Evolutionary conservation across 805 yeast species (phyloP), one percentile per base, ranked within the genome.

Genomic region (Candida ulmi): DNA sequence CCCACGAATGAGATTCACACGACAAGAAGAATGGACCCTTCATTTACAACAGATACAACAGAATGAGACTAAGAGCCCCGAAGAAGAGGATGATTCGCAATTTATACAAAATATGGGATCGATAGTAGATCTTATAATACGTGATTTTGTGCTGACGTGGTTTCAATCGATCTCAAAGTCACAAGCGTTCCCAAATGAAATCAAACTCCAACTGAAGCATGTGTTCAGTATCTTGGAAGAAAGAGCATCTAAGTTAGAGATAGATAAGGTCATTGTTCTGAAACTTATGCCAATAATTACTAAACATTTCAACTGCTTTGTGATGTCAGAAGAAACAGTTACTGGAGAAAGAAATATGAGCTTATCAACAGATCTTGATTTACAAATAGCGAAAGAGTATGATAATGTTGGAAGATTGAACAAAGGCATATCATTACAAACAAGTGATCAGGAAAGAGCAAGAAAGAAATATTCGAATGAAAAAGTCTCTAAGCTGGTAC

Each of bases 261-360:
- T 74, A 17, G 68, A 88, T 1, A 69, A 70, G 31, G 53, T 87
- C 24, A 43, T 83, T 3, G 79, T 86, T 1, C 61, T 76, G 24
- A 69, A 70, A 33, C 27, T 85, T 0, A 40, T 85, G 7, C 96
- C 96, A 0, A 49, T 81, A 1, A 7, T 87, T 2, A 80, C 85
- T 1, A 73, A 70, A 11, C 95, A 88, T 55, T 71, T 82, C 42
- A 61, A 65, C 8, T 62, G 65, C 8, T 85, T 71, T 51, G 61
- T 72, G 3, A 47, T 47, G 0, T 73, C 80, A 0, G 69, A 61
- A 36, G 62, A 63, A 15, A 38, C 49, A 0, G 58, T 60, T 2
- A 25, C 51, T 23, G 51, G 55, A 8, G 57, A 52, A 29, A 47
- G 54, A 19, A 52, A 51, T 24, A 43, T 58, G 31, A 58, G 61